These are phyloP conservation scores for Thielaviopsis musarum DNA, from an alignment of 2,329 filamentous ascomycete genomes.

Conservation along the genomic window DNA sequence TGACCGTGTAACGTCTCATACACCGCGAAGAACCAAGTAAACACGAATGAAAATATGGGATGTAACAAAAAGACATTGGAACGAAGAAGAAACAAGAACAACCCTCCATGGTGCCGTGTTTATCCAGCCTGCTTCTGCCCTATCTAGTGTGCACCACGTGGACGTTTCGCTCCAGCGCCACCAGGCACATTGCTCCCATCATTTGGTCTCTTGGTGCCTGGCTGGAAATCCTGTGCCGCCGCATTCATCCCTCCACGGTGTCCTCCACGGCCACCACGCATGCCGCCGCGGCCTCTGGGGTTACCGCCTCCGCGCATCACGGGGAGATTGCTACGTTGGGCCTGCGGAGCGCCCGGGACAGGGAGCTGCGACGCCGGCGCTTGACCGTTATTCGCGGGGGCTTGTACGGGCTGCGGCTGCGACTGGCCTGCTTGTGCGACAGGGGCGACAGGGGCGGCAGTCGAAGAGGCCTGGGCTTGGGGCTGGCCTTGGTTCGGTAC, in stretches of 20 bases:
- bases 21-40: not conserved
- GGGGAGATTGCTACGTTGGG: conserved; percentile 20
- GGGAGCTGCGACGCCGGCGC: conserved; percentile 2
- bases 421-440: conserved; percentile 3
- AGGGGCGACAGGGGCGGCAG: conserved; percentile 1
- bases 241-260: conserved; percentile 30
- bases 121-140: not conserved
- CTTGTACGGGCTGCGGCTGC: not conserved
- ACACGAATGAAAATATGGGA: not conserved
- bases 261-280: conserved; percentile 23
- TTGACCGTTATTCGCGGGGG: conserved; percentile 7
- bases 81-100: too few species aligned
- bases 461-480: conserved; percentile 2
- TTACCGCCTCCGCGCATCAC: conserved; percentile 25
- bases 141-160: conserved; percentile 23
- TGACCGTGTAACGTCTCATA: not conserved
- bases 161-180: conserved; percentile 26
- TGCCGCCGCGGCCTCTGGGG: conserved; percentile 17
- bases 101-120: not conserved
- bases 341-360: conserved; percentile 1
- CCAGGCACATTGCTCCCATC: conserved; percentile 29
- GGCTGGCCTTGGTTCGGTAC: not conserved
- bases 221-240: conserved; percentile 37
- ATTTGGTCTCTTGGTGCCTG: conserved; percentile 38
- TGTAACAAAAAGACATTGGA: too few species aligned